Conservation (phyloP, 805 yeast genomes). For the Kazachstania bromeliacearum region DNA sequence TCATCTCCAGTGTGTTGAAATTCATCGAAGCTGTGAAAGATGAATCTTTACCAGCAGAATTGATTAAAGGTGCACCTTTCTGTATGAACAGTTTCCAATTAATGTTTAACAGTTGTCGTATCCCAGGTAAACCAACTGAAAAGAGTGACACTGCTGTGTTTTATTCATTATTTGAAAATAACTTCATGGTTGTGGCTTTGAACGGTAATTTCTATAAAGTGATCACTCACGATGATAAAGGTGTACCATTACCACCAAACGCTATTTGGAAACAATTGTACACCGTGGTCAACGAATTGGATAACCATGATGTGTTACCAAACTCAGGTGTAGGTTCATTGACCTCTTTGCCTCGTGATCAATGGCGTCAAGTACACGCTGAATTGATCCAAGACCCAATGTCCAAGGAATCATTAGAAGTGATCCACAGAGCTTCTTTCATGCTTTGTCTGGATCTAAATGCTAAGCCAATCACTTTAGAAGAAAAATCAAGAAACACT, state of each 20-base stretch:
- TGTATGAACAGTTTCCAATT: conserved; percentile 89
- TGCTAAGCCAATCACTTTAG: conserved; percentile 58
- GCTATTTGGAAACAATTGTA: conserved; percentile 51
- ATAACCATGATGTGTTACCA: conserved; percentile 6
- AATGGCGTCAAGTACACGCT: conserved; percentile 55
- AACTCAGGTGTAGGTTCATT: conserved; percentile 60
- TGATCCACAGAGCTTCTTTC: conserved; percentile 71
- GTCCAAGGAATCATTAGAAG: conserved; percentile 51
- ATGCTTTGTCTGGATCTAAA: conserved; percentile 67
- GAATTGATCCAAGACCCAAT: conserved; percentile 50
- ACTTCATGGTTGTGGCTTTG: conserved; percentile 62
- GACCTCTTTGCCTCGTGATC: conserved; percentile 79
- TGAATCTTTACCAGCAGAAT: conserved; percentile 73
- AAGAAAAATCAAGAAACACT: conserved; percentile 70
- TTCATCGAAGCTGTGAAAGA: conserved; percentile 59
- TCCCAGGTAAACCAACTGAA: conserved; percentile 43
- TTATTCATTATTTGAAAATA: conserved; percentile 40
- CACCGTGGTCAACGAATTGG: conserved; percentile 35
- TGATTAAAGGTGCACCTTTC: conserved; percentile 66
- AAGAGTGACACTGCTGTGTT: conserved; percentile 51
- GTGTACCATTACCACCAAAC: conserved; percentile 34
- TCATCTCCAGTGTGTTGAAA: conserved; percentile 55
- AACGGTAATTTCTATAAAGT: conserved; percentile 78
- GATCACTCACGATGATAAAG: conserved; percentile 40
- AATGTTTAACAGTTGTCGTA: conserved; percentile 84